A percentile compares a stretch with the other conserved stretches of the same genome.
phyloP scores from a whole-genome alignment of 495 filamentous ascomycete species.

The Aspergillus funiculosus region DNA sequence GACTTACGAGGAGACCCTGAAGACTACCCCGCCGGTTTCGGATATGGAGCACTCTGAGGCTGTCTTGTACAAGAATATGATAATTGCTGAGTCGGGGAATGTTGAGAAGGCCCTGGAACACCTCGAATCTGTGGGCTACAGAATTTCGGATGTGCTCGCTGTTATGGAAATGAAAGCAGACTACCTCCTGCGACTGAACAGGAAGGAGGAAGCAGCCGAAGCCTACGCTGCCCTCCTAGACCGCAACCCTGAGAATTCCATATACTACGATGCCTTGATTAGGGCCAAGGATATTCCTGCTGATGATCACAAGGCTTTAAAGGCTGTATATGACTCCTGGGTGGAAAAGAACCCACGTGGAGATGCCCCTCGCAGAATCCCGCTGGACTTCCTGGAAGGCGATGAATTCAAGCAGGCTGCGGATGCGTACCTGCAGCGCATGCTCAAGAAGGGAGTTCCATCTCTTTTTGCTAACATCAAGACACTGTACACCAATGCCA shows the following conservation, averaged over 20 bases:
- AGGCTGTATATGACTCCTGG: conserved; percentile 72
- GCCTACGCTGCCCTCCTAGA: conserved; percentile 77
- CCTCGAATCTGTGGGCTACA: conserved; percentile 67
- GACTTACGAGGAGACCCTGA: conserved; percentile 89
- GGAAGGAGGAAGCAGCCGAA: conserved; percentile 72
- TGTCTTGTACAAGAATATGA: conserved; percentile 86
- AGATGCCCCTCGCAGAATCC: conserved; percentile 81
- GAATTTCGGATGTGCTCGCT: conserved; percentile 77
- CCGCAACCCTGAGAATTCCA: conserved; percentile 79
- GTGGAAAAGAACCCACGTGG: conserved; percentile 72
- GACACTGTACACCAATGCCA: conserved; percentile 69
- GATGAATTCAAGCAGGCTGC: conserved; percentile 75
- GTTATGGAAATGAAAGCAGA: conserved; percentile 83
- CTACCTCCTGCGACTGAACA: conserved; percentile 73
- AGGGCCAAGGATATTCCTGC: conserved; percentile 58
- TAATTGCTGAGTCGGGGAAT: conserved; percentile 85
- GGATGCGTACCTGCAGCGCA: conserved; percentile 72
- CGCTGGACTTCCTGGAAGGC: conserved; percentile 82
- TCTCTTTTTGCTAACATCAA: conserved; percentile 96
- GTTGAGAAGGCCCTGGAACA: conserved; percentile 78
- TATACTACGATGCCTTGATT: conserved; percentile 77
- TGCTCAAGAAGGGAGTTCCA: conserved; percentile 93
- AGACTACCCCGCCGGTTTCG: conserved; percentile 61
- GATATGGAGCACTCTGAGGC: conserved; percentile 97
- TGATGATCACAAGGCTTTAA: conserved; percentile 57